Evolutionary conservation across 228 moss, liverwort and hornwort genomes (phyloP).

Genomic region (Sphagnum magellanicum): DNA sequence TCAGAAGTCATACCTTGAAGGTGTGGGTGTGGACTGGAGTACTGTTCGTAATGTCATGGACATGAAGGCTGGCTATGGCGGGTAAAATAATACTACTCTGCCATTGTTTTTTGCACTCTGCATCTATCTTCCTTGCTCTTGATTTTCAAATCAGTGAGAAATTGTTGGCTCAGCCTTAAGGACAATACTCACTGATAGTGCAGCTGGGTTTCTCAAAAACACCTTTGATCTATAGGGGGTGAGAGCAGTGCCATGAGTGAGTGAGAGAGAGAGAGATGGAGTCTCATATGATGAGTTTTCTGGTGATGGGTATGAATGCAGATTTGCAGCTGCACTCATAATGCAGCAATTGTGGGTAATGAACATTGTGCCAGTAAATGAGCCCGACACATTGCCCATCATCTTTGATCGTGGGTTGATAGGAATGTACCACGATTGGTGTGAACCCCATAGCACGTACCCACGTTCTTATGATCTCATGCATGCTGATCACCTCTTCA

Average conservation of each 20-base stretch:
- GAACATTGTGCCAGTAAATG: constrained; percentile 60
- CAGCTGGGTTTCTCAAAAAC: too few relatives aligned
- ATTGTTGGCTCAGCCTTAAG: too few relatives aligned
- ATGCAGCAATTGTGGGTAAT: constrained; percentile 58
- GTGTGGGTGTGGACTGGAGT: constrained; percentile 37
- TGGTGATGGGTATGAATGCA: constrained; percentile 8
- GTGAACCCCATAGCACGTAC: constrained; percentile 92
- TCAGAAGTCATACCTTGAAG: constrained; percentile 36
- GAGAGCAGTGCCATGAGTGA: too few relatives aligned
- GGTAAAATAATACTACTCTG: constrained; percentile 20
- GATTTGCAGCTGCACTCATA: constrained; percentile 61
- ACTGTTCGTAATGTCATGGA: constrained; percentile 73
- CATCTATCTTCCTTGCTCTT: too few relatives aligned
- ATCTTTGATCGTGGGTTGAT: constrained; percentile 72
- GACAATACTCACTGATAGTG: too few relatives aligned
- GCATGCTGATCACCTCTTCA: constrained; percentile 64
- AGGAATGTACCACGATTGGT: constrained; percentile 76
- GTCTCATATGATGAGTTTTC: too few relatives aligned
- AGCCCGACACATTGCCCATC: constrained; percentile 56
- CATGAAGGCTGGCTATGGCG: constrained; percentile 77
- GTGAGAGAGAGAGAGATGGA: too few relatives aligned
- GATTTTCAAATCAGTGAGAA: too few relatives aligned
- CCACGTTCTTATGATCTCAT: constrained; percentile 85
- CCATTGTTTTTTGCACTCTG: too few relatives aligned
- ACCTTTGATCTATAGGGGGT: too few relatives aligned